Conservation (phyloP, 2,329 filamentous ascomycete genomes). For the Epichloe sibirici region DNA sequence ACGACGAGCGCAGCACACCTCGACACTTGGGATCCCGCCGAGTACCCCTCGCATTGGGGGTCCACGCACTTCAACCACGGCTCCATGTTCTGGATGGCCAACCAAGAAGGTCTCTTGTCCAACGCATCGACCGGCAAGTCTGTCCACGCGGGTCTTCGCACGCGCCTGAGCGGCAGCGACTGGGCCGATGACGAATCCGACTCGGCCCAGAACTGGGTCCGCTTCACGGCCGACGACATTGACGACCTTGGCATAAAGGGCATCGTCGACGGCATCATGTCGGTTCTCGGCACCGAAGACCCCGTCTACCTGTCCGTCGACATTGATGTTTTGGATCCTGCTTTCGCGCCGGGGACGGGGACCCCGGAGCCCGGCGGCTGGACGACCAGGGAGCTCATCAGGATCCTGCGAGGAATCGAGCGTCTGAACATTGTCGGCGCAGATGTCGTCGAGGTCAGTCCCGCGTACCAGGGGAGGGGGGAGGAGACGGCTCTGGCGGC, state of each 20-base stretch:
- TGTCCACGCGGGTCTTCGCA: constrained; percentile 75
- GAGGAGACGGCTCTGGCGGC: constrained; percentile 71
- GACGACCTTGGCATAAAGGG: constrained; percentile 67
- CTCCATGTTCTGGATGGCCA: constrained; percentile 83
- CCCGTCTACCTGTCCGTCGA: constrained; percentile 73
- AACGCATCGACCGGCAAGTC: constrained; percentile 57
- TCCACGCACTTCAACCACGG: constrained; percentile 67
- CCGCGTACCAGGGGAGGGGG: constrained; percentile 67
- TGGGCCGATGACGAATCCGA: constrained; percentile 62
- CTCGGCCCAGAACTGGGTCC: constrained; percentile 62
- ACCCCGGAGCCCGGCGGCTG: constrained; percentile 86
- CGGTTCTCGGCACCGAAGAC: constrained; percentile 58
- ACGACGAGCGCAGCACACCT: constrained; percentile 40
- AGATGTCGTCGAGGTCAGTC: constrained; percentile 76
- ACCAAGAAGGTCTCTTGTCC: constrained; percentile 64
- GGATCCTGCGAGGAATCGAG: constrained; percentile 72
- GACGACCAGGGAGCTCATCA: constrained; percentile 79
- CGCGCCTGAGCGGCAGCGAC: constrained; percentile 54
- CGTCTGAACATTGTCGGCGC: constrained; percentile 75
- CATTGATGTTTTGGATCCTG: constrained; percentile 76
- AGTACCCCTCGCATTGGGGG: constrained; percentile 68
- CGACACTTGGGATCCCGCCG: constrained; percentile 74
- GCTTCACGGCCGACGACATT: constrained; percentile 72
- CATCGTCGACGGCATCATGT: constrained; percentile 58
- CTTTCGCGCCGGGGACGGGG: constrained; percentile 58